phyloP scores from a whole-genome alignment of 306 rosid species.

The Erythrophleum fordii region DNA sequence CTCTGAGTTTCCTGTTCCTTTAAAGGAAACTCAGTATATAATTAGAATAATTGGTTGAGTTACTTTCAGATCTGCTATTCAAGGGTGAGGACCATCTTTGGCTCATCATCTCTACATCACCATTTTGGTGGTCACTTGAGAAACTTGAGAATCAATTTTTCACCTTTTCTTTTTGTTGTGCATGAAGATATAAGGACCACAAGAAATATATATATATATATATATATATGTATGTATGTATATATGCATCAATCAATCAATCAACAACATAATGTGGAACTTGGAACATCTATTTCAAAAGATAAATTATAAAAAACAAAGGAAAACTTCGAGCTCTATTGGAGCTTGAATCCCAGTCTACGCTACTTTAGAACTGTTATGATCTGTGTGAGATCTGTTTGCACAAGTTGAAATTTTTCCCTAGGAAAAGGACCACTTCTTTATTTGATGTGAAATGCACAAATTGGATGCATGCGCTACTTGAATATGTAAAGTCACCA shows the following conservation, averaged over 20 bases:
- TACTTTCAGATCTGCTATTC: not conserved
- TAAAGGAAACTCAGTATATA: not conserved
- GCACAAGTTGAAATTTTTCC: constrained; percentile 26
- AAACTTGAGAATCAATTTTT: constrained; percentile 30
- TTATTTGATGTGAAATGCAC: not conserved
- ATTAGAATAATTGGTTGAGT: constrained; percentile 24
- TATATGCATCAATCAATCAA: no score
- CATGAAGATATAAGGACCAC: constrained; percentile 45
- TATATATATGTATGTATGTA: no score
- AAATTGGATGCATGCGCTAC: constrained; percentile 5
- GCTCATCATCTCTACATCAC: not conserved
- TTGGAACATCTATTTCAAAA: constrained; percentile 27
- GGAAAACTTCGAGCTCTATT: constrained; percentile 12
- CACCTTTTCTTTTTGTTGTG: constrained; percentile 27
- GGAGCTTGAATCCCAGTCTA: constrained; percentile 37
- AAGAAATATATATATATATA: constrained; percentile 15
- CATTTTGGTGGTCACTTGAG: constrained; percentile 30
- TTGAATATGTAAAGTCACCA: constrained; percentile 9
- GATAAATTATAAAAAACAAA: constrained; percentile 3
- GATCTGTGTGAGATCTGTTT: not conserved
- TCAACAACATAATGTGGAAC: constrained; percentile 24
- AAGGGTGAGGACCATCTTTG: constrained; percentile 32
- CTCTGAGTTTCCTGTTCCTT: not conserved
- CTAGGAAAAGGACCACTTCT: constrained; percentile 39
- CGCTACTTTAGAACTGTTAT: constrained; percentile 31